Percentiles rank a stretch among this genome's conserved stretches.
Conservation (phyloP, 441 rosid species). For the Eugenia klotzschiana region DNA sequence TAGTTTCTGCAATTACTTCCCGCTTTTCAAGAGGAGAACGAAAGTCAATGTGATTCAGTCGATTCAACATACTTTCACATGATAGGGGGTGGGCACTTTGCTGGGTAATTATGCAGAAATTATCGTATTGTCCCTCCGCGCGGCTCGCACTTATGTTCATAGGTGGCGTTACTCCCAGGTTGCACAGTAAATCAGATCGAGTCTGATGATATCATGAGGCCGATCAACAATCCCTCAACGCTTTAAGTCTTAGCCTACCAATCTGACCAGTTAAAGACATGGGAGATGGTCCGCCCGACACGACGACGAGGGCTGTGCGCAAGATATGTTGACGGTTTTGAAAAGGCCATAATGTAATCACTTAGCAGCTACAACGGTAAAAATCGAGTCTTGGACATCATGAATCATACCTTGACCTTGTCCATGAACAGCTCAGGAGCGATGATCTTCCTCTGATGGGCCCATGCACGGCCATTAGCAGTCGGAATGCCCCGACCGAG, state of each 20-base stretch:
- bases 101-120: neutral
- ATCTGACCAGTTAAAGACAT: neutral
- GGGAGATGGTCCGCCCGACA: neutral
- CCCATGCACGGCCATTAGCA: slow-evolving; percentile 14
- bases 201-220: neutral
- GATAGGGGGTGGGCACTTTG: neutral
- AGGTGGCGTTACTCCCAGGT: neutral
- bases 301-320: neutral
- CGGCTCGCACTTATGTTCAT: neutral
- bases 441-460: slow-evolving; percentile 16
- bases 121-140: neutral
- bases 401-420: slow-evolving; percentile 8
- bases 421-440: slow-evolving; percentile 22
- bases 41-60: neutral
- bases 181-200: neutral
- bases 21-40: no score
- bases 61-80: neutral
- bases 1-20: no score
- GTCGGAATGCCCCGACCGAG: slow-evolving; percentile 17
- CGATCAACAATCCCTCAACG: neutral
- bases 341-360: no score
- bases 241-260: neutral
- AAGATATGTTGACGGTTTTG: no score
- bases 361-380: neutral
- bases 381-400: neutral